Evolutionary conservation across 345 rosid species (phyloP).

Genomic region (Linum trigynum): DNA sequence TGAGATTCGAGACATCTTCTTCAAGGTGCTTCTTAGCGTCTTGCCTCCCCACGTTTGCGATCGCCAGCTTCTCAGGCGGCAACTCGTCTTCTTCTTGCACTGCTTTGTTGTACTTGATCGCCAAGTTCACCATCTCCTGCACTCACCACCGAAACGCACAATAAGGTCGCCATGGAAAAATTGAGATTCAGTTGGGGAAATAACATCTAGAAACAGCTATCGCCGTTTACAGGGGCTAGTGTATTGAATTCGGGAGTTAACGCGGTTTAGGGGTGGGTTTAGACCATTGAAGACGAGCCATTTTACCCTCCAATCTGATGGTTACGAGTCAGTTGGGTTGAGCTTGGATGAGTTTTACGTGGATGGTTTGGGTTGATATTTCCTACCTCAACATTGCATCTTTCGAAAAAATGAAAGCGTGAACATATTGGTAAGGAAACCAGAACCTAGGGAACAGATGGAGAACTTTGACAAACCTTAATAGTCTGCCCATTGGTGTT

Average conservation of each 20-base stretch:
- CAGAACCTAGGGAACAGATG: neutral
- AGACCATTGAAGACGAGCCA: no score
- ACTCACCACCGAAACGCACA: neutral
- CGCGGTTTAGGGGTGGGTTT: no score
- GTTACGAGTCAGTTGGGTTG: no score
- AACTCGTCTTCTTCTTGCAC: slow-evolving; percentile 97
- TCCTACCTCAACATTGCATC: no score
- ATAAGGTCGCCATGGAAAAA: neutral
- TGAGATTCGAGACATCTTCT: slow-evolving; percentile 85
- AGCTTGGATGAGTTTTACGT: no score
- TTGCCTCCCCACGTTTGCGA: slow-evolving; percentile 93
- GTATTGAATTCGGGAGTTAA: no score
- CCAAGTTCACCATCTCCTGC: slow-evolving; percentile 90
- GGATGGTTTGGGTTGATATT: no score
- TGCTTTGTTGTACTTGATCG: slow-evolving; percentile 83
- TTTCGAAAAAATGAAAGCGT: no score
- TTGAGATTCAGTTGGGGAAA: no score
- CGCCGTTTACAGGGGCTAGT: no score
- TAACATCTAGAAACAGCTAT: no score
- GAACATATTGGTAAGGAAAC: neutral
- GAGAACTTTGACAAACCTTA: slow-evolving; percentile 42
- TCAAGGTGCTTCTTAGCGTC: slow-evolving; percentile 98
- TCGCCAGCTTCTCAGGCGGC: slow-evolving; percentile 90
- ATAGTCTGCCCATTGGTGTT: slow-evolving; percentile 88
- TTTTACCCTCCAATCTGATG: no score